phyloP scores from a whole-genome alignment of 2,329 filamentous ascomycete species.

The Chalara sp. region DNA sequence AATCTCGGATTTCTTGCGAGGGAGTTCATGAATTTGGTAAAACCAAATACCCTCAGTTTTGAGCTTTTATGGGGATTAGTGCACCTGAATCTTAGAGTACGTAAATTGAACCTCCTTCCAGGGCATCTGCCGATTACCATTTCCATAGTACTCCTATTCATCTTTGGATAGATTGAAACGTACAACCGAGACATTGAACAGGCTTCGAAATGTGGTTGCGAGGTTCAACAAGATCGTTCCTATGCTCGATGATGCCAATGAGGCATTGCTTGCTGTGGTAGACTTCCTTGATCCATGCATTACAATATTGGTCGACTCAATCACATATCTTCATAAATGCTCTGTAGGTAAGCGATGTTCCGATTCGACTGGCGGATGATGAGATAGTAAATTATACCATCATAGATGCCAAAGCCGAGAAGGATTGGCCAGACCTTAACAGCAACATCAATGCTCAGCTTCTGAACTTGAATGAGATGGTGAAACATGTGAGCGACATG shows the following conservation, averaged over 20 bases:
- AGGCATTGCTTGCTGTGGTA: not conserved
- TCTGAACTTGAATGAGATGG: not conserved
- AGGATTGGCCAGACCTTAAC: slow-evolving; percentile 3
- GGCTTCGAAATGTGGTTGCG: not conserved
- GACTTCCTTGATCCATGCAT: slow-evolving; percentile 3
- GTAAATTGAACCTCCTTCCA: not conserved
- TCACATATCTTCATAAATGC: slow-evolving; percentile 2
- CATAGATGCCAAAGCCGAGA: not conserved
- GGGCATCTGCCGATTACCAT: not conserved
- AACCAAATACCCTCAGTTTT: not conserved
- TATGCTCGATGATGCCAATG: not conserved
- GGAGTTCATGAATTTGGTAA: not conserved
- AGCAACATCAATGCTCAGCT: not conserved
- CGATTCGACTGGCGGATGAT: not conserved
- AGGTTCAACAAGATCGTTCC: slow-evolving; percentile 1
- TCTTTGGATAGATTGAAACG: not conserved
- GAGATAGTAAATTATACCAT: not conserved
- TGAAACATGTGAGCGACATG: not conserved
- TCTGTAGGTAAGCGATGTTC: not conserved
- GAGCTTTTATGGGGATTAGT: not conserved
- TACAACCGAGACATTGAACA: not conserved
- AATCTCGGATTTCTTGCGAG: not conserved
- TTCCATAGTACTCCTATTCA: not conserved
- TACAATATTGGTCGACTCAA: not conserved
- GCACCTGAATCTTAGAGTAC: not conserved